A percentile compares a stretch with the other conserved stretches of the same genome.
These are phyloP conservation scores for Marsdenia floribunda DNA, from an alignment of 257 asterid genomes.

Conservation along the genomic window DNA sequence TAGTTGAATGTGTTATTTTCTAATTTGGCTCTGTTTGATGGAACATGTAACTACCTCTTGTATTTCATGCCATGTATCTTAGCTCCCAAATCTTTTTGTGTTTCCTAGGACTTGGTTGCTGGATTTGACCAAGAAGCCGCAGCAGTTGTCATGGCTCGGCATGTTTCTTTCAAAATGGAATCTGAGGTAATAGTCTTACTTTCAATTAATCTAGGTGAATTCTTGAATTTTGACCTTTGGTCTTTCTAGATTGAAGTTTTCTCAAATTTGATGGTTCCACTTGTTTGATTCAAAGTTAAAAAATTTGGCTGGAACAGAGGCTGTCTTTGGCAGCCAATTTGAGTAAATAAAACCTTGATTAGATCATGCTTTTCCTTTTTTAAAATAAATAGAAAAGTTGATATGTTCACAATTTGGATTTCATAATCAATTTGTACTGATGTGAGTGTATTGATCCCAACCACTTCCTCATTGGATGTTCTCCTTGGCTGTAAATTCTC, in stretches of 20 bases:
- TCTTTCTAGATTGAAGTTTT: neutral
- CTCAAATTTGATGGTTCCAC: neutral
- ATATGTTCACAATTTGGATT: neutral
- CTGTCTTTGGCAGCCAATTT: neutral
- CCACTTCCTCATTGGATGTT: neutral
- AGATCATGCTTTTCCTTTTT: neutral
- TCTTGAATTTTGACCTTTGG: neutral
- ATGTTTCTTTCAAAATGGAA: conserved; percentile 94
- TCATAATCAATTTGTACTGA: neutral
- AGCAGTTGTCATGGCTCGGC: conserved; percentile 92
- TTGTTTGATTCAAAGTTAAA: neutral
- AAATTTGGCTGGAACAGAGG: neutral
- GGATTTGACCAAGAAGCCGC: conserved; percentile 99
- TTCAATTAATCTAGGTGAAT: conserved; percentile 17
- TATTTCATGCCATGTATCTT: neutral
- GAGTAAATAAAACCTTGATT: neutral
- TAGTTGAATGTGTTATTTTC: neutral
- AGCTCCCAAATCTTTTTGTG: conserved; percentile 11
- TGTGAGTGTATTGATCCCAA: neutral
- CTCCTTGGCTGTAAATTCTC: neutral
- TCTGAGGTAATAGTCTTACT: conserved; percentile 59
- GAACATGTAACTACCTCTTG: neutral
- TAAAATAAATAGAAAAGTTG: neutral
- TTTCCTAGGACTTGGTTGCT: conserved; percentile 75
- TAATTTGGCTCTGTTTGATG: neutral